These are phyloP conservation scores for Santalum album DNA, from an alignment of 164 flowering plant genomes.

Conservation along the genomic window DNA sequence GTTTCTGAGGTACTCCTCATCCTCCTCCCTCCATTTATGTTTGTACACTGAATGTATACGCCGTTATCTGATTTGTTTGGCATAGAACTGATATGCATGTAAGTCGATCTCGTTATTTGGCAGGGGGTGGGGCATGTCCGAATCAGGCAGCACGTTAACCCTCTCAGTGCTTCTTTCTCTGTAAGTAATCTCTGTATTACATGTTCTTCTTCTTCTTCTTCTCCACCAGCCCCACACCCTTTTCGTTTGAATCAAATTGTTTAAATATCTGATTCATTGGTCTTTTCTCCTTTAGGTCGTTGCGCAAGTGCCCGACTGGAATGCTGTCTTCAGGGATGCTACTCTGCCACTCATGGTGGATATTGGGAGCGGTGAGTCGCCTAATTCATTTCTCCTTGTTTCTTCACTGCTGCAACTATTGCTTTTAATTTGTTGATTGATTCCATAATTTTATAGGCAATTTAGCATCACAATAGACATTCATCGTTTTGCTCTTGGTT, in stretches of 20 bases:
- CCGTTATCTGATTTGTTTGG: neutral
- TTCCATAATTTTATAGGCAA: too few species aligned
- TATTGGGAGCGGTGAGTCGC: slow-evolving; percentile 61
- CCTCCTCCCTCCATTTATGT: neutral
- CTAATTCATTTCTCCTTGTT: neutral
- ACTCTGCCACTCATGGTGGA: slow-evolving; percentile 83
- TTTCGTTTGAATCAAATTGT: neutral
- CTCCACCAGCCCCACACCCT: neutral
- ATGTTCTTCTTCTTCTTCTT: too few species aligned
- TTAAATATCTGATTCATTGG: neutral
- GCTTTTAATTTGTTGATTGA: too few species aligned
- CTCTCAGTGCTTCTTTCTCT: slow-evolving; percentile 46
- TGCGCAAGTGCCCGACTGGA: slow-evolving; percentile 62
- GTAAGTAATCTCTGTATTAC: slow-evolving; percentile 21
- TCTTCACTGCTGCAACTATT: too few species aligned
- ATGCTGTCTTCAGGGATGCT: slow-evolving; percentile 46
- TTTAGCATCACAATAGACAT: too few species aligned
- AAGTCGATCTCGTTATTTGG: neutral
- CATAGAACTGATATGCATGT: too few species aligned
- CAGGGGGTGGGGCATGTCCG: slow-evolving; percentile 71
- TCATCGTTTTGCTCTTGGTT: too few species aligned
- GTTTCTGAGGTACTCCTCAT: slow-evolving; percentile 27
- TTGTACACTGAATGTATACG: neutral
- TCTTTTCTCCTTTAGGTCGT: slow-evolving; percentile 40
- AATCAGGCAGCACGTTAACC: slow-evolving; percentile 89